Evolutionary conservation across 1,284 basidiomycete species (phyloP), one percentile per base, ranked within the genome.

Genomic region (Trichosporon inkin): DNA sequence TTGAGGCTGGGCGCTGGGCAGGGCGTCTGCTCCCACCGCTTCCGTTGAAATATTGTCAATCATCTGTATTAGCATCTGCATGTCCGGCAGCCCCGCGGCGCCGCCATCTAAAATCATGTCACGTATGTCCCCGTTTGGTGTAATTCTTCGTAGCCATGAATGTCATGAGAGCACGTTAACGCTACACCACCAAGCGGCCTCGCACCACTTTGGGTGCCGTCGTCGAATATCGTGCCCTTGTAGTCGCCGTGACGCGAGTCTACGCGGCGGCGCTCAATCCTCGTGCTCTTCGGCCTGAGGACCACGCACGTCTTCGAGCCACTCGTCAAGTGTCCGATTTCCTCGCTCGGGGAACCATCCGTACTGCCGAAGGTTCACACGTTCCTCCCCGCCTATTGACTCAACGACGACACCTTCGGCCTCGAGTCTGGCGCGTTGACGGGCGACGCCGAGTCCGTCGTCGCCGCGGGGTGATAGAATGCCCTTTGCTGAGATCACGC

Each of bases 401-500:
- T 71, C 79, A 6, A 90, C 88, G 56, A 86, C 83, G 14, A 90
- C 84, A 6, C 86, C 88, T 70, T 90, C 89, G 0, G 83, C 84
- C 62, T 85, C 82, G 13, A 91, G 80, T 4, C 81, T 84, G 38
- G 86, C 83, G 36, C 83, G 78, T 69, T 91, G 89, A 0, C 84
- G 77, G 57, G 82, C 81, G 0, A 88, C 88, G 6, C 88, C 86
- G 16, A 79, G 77, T 17, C 86, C 86, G 6, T 85, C 86, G 6
- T 90, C 89, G 0, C 88, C 89, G 40, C 90, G 82, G 2, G 89
- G 91, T 0, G 89, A 90, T 60, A 93, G 90, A 1, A 71, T 40
- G 10, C 78, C 78, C 40, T 72, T 73, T 1, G 75, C 67, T 10
- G 68, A 69, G 53, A 78, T 73, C 1, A 79, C 76, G 20, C 77